phyloP scores from a whole-genome alignment of 2,329 filamentous ascomycete species.

The Dactylellina cionopaga region DNA sequence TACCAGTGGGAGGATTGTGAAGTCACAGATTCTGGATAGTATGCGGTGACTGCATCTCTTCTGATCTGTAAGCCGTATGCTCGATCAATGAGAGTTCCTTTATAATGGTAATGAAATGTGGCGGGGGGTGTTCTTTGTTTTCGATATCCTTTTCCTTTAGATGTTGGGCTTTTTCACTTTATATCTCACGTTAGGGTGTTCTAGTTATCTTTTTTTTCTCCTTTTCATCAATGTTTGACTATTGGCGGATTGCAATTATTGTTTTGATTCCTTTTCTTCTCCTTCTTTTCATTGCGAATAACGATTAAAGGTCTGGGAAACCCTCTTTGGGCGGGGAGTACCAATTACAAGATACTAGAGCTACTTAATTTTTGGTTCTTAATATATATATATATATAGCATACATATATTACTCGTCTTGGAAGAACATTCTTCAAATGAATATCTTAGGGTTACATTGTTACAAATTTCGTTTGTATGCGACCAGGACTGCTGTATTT shows the following conservation, averaged over 20 bases:
- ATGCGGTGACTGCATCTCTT: slow-evolving; percentile 50
- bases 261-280: background rate
- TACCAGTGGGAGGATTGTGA: slow-evolving; percentile 73
- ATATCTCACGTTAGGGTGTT: no score
- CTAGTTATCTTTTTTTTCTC: background rate
- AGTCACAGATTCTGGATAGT: slow-evolving; percentile 41
- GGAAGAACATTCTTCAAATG: no score
- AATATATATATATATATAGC: slow-evolving; percentile 6
- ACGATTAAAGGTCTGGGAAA: background rate
- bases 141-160: no score
- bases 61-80: no score
- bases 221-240: background rate
- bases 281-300: background rate
- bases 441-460: no score
- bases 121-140: no score
- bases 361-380: slow-evolving; percentile 16
- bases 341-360: background rate
- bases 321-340: background rate
- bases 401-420: no score
- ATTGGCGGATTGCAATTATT: slow-evolving; percentile 1
- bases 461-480: no score
- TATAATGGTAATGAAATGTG: no score
- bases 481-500: no score
- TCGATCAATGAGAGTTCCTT: no score
- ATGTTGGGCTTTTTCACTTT: no score